Conservation (phyloP, 2,329 filamentous ascomycete genomes). For the Neonectria ditissima region DNA sequence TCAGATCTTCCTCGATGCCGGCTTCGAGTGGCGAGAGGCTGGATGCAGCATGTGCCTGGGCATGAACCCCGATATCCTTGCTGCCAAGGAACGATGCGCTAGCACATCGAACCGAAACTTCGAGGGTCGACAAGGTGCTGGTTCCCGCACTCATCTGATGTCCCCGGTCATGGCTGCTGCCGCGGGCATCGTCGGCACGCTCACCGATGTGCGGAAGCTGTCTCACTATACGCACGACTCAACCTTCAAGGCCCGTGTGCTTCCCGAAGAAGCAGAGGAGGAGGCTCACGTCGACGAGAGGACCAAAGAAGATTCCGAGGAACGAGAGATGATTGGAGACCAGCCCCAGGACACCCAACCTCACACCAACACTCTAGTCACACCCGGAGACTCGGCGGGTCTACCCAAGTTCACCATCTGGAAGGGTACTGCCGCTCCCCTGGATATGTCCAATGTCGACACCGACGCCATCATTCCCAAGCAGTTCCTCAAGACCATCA, state of each 20-base stretch:
- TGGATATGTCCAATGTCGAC: conserved; percentile 92
- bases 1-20: conserved; percentile 90
- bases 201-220: conserved; percentile 90
- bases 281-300: conserved; percentile 63
- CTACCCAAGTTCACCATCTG: conserved; percentile 87
- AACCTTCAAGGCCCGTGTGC: conserved; percentile 68
- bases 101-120: conserved; percentile 98
- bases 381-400: conserved; percentile 63
- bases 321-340: conserved; percentile 66
- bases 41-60: conserved; percentile 99
- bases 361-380: conserved; percentile 71
- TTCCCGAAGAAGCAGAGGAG: conserved; percentile 51
- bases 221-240: conserved; percentile 69
- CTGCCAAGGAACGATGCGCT: conserved; percentile 92
- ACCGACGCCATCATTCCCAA: conserved; percentile 99
- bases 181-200: conserved; percentile 88
- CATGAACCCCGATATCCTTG: conserved; percentile 98
- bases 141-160: conserved; percentile 93
- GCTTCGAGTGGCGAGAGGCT: conserved; percentile 98
- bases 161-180: conserved; percentile 97
- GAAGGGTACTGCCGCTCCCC: conserved; percentile 87
- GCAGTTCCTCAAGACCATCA: conserved; percentile 99
- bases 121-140: conserved; percentile 93
- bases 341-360: conserved; percentile 73
- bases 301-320: conserved; percentile 62